Base-by-base conservation (phyloP, 352 stramenopile species). In the Globisporangium abappressorium region DNA sequence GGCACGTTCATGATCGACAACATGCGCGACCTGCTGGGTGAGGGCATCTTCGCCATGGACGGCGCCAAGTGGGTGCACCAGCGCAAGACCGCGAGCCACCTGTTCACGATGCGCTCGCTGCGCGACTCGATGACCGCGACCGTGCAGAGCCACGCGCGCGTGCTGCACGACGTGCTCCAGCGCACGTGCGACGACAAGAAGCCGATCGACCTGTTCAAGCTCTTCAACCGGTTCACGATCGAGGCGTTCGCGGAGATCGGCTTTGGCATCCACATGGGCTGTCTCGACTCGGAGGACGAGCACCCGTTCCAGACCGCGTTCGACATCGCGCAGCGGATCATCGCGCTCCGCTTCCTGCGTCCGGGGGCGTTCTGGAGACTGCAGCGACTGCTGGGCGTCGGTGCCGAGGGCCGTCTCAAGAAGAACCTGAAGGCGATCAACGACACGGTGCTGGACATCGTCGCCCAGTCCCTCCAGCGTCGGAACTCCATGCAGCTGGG, bases 71-170 rank as follows among this genome's bases (percentile, higher is more conserved):
- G 87, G 89, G 70, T 80, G 14, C 64, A 82, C 28, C 89, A 95
- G 64, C 84, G 87, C 64, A 93, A 93, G 62, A 87, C 75, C 15
- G 85, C 89, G 56, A 96, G 86, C 54, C 92, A 97, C 65, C 87
- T 98, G 14, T 96, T 97, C 41, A 93, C 84, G 28, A 76, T 85
- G 47, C 71, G n/a, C n/a, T n/a, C n/a, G n/a, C n/a, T n/a, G n/a
- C n/a, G n/a, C n/a, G n/a, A n/a, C n/a, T n/a, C n/a, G n/a, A n/a
- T n/a, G n/a, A n/a, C n/a, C n/a, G n/a, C n/a, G n/a, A n/a, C n/a
- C n/a, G n/a, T n/a, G n/a, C n/a, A n/a, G n/a, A n/a, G n/a, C n/a
- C n/a, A n/a, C n/a, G n/a, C n/a, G n/a, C n/a, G n/a, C n/a, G n/a
- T n/a, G n/a, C n/a, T n/a, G n/a, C n/a, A n/a, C n/a, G n/a, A n/a